Evolutionary conservation across 495 filamentous ascomycete species (phyloP).

Genomic region (Geoglossum glabrum): DNA sequence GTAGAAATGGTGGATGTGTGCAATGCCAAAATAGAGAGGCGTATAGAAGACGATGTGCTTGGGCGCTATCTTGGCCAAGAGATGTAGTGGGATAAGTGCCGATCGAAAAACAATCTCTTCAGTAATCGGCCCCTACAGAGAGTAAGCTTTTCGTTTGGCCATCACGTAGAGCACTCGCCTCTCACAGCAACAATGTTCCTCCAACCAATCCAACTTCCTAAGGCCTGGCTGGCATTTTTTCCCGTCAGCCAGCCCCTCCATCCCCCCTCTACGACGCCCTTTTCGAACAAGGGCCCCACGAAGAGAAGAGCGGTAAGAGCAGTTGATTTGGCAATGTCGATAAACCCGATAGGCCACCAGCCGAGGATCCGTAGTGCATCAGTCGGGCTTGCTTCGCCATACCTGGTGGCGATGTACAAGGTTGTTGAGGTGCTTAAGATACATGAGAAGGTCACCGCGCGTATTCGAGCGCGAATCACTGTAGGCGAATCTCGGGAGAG

Average conservation of each 20-base stretch:
- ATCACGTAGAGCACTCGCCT: conserved; percentile 5
- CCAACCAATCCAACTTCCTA: conserved; percentile 42
- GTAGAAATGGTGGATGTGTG: conserved; percentile 90
- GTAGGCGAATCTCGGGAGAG: conserved; percentile 75
- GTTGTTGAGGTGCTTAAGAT: conserved; percentile 38
- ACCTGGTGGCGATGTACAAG: conserved; percentile 33
- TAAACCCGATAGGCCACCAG: conserved; percentile 47
- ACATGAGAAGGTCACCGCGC: conserved; percentile 54
- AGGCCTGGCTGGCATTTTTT: conserved; percentile 23
- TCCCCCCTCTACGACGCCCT: conserved; percentile 44
- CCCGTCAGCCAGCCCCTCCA: conserved; percentile 44
- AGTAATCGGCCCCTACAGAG: conserved; percentile 57
- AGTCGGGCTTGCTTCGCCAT: conserved; percentile 22
- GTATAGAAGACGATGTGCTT: conserved; percentile 46
- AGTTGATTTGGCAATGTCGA: conserved; percentile 36
- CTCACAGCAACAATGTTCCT: conserved; percentile 42
- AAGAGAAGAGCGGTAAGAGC: conserved; percentile 64
- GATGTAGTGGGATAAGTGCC: conserved; percentile 57
- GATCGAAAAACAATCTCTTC: conserved; percentile 91
- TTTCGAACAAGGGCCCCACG: conserved; percentile 62
- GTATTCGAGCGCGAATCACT: conserved; percentile 72
- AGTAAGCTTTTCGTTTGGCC: conserved; percentile 5
- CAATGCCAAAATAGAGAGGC: conserved; percentile 84
- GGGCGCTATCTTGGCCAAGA: conserved; percentile 44
- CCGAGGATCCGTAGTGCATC: conserved; percentile 47